Base-by-base conservation (phyloP, 148 eudicot genomes). In the Euryodendron excelsum region DNA sequence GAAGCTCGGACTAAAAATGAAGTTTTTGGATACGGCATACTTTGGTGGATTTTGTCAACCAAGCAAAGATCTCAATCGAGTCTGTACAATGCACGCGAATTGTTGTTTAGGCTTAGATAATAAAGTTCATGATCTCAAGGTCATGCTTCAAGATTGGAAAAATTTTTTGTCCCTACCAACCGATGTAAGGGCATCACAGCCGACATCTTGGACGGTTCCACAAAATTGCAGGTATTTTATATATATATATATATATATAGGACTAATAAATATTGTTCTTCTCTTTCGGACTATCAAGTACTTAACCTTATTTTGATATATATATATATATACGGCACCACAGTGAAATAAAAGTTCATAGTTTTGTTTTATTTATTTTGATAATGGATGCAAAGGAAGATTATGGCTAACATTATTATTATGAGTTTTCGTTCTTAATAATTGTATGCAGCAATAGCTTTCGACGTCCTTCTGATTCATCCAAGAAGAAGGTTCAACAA, bases 61-160 rank as follows among this genome's bases (percentile, higher is more conserved):
- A n/a, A 89, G 90, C 72, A 78, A 44, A 71, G 87, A 90, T 80
- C 69, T 90, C 20, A 75, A 82, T 74, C 48, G 73, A 67, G 92
- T 90, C 55, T 79, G 90, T 65, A 89, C 92, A 11, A 89, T 92
- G 93, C 94, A 92, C 72, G 94, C 92, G 17, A 92, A 90, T 78
- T 92, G 97, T 69, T 89, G 97, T 12, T 8, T 69, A 17, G 92
- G 97, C 14, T 61, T 93, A 17, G 75, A 79, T 10, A 85, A 73
- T 12, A 93, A 91, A 77, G 37, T 87, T 11, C 85, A 79, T 53
- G 94, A 89, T 45, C 78, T 93, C 0, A 87, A 75, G 28, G 76
- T 86, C 3, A 41, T 88, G 53, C 86, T 93, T 39, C 82, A 82
- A 25, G 91, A 87, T 59, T 93, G 97, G 97, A 82, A 79, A 50